Conservation (phyloP, 2,329 filamentous ascomycete species). For the Colletotrichum sojae region DNA sequence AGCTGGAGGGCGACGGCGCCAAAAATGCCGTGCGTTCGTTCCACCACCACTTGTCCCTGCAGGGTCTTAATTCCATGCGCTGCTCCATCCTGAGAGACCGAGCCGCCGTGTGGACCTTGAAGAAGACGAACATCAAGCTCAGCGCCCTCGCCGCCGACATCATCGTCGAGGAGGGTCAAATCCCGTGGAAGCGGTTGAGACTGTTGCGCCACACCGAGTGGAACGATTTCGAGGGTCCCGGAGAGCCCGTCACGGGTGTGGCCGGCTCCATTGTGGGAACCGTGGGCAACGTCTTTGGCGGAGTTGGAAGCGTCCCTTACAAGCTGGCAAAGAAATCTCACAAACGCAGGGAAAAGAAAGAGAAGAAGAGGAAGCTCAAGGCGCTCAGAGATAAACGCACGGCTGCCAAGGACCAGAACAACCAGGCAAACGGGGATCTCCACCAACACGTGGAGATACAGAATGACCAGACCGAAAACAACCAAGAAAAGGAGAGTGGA, state of each 20-base stretch:
- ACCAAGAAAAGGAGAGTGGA: conserved; percentile 18
- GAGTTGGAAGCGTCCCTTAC: conserved; percentile 75
- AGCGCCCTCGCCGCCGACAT: conserved; percentile 76
- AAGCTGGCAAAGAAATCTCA: conserved; percentile 71
- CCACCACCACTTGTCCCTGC: conserved; percentile 70
- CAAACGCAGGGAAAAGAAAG: conserved; percentile 65
- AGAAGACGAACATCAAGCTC: conserved; percentile 71
- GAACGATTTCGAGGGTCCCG: conserved; percentile 84
- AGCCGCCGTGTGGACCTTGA: conserved; percentile 77
- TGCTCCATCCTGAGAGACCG: conserved; percentile 76
- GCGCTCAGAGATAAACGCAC: conserved; percentile 45
- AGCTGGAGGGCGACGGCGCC: conserved; percentile 76
- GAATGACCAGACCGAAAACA: conserved; percentile 1
- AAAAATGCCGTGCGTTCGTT: conserved; percentile 78
- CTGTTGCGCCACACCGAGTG: conserved; percentile 78
- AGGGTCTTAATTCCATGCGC: conserved; percentile 69
- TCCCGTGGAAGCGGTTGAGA: conserved; percentile 74
- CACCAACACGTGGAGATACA: conserved; percentile 40
- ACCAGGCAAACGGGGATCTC: conserved; percentile 28
- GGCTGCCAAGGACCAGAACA: conserved; percentile 28
- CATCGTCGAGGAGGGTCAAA: conserved; percentile 71
- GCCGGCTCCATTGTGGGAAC: conserved; percentile 73
- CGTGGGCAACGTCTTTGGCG: conserved; percentile 71
- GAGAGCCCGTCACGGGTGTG: conserved; percentile 78
- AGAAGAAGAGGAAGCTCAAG: conserved; percentile 62